Conservation (phyloP, 2,329 filamentous ascomycete species). For the Botrytis hyacinthi region DNA sequence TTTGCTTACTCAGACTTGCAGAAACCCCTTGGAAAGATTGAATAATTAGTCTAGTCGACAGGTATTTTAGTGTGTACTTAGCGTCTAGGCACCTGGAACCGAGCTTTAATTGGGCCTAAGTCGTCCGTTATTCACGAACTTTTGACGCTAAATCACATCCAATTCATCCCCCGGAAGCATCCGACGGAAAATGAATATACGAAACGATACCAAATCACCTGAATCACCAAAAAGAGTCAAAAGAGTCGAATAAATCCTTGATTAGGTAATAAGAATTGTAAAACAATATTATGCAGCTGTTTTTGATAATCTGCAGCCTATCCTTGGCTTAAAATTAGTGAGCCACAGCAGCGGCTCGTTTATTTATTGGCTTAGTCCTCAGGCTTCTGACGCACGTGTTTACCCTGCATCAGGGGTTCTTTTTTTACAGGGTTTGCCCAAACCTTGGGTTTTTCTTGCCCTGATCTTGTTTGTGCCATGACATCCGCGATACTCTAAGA, state of each 20-base stretch:
- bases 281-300: slow-evolving; percentile 10
- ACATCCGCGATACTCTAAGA: neutral
- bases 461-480: neutral
- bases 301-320: neutral
- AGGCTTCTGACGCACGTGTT: neutral
- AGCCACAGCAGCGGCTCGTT: slow-evolving; percentile 17
- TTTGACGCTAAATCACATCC: neutral
- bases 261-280: neutral
- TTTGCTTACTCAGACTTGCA: neutral
- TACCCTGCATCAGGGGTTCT: neutral
- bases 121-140: neutral
- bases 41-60: neutral
- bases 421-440: neutral
- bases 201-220: neutral
- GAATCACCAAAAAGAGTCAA: neutral
- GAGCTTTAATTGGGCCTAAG: neutral
- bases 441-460: neutral
- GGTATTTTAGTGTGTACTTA: neutral
- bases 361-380: slow-evolving; percentile 16
- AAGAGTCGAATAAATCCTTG: neutral
- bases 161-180: neutral
- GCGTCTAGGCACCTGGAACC: neutral
- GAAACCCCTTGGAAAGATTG: neutral
- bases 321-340: neutral
- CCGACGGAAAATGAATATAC: neutral